Evolutionary conservation across 2,329 filamentous ascomycete species (phyloP).

Genomic region (Uncinocarpus reesii): DNA sequence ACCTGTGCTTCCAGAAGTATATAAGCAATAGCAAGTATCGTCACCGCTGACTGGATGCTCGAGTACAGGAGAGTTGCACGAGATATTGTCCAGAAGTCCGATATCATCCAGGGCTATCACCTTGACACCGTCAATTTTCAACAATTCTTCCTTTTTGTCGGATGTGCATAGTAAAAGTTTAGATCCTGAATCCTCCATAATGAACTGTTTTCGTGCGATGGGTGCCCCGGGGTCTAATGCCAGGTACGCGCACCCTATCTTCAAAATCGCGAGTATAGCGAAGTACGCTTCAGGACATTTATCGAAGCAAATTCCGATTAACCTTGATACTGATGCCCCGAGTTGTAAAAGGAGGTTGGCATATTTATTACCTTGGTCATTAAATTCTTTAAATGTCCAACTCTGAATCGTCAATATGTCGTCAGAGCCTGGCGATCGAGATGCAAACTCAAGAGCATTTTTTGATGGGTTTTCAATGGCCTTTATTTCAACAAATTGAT

Average conservation of each 20-base stretch:
- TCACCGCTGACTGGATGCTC: constrained; percentile 35
- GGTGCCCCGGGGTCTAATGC: constrained; percentile 70
- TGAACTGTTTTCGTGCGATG: constrained; percentile 62
- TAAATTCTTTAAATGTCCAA: constrained; percentile 68
- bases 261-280: constrained; percentile 69
- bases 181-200: constrained; percentile 61
- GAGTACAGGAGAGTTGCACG: constrained; percentile 27
- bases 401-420: constrained; percentile 38
- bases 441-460: constrained; percentile 65
- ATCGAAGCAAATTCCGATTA: constrained; percentile 69
- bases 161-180: constrained; percentile 51
- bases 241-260: constrained; percentile 70
- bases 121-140: constrained; percentile 26
- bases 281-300: constrained; percentile 80
- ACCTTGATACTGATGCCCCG: constrained; percentile 45
- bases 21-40: constrained; percentile 69
- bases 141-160: constrained; percentile 34
- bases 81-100: constrained; percentile 28
- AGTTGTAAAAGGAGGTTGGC: constrained; percentile 51
- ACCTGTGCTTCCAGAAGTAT: constrained; percentile 79
- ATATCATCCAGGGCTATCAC: constrained; percentile 41
- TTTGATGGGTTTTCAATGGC: constrained; percentile 48
- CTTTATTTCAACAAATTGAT: constrained; percentile 65
- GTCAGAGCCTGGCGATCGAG: constrained; percentile 38
- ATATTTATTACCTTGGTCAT: constrained; percentile 60